Percentiles rank a stretch among this genome's conserved stretches.
Evolutionary conservation across 2,329 filamentous ascomycete species (phyloP).

Genomic region (Polytolypa hystricis): DNA sequence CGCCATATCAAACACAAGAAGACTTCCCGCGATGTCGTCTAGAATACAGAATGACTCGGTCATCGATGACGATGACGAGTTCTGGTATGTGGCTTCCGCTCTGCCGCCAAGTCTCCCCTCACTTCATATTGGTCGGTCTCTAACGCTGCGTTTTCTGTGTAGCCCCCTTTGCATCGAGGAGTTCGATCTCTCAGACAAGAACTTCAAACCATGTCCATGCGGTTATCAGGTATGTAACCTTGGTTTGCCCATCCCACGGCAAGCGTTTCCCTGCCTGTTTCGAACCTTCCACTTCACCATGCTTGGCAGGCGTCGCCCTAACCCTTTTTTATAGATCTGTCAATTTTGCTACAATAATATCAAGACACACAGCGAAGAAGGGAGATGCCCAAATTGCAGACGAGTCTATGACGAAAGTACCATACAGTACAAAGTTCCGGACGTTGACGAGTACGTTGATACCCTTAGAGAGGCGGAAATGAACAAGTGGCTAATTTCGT

Average conservation of each 20-base stretch:
- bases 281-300: neutral
- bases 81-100: conserved; percentile 26
- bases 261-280: conserved; percentile 7
- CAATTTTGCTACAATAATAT: conserved; percentile 99
- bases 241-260: conserved; percentile 1
- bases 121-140: neutral
- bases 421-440: conserved; percentile 93
- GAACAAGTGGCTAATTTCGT: conserved; percentile 9
- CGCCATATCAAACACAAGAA: conserved; percentile 8
- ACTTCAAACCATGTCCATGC: conserved; percentile 93
- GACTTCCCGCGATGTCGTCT: conserved; percentile 29
- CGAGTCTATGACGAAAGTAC: conserved; percentile 93
- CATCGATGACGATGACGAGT: conserved; percentile 41
- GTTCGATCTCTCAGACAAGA: conserved; percentile 93
- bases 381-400: conserved; percentile 92
- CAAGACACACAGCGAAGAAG: conserved; percentile 87
- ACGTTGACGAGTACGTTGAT: conserved; percentile 73
- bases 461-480: too few species aligned
- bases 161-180: conserved; percentile 98
- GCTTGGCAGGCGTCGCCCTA: neutral
- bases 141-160: conserved; percentile 9
- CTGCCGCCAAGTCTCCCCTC: neutral
- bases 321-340: conserved; percentile 57
- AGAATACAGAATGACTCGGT: conserved; percentile 37
- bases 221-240: conserved; percentile 72